Evolutionary conservation across 1,139 yeast species (phyloP), one percentile per base, ranked within the genome.

Genomic region (Suhomyces terraborum): DNA sequence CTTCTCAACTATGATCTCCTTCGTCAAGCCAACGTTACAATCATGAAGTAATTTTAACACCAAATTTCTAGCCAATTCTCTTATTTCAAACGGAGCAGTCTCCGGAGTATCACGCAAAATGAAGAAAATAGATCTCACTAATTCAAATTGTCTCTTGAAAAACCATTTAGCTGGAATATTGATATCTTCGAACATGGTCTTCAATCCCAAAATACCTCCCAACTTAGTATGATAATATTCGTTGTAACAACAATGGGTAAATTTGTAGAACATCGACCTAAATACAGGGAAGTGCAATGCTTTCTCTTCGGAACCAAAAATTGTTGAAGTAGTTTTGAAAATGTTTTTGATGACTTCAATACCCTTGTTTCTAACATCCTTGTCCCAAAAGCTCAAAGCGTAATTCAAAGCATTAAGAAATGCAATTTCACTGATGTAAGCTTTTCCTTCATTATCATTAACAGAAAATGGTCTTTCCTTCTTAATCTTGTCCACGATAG

Each of bases 171-270:
- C 69, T 1, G 96, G 87, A 34, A 88, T 77, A 1, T 70, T 75
- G 32, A 88, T 67, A 37, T 84, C 88, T 39, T 79, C 77, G 30
- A 88, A 75, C 67, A 93, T 69, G 1, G 89, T 79, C 50, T 80
- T 75, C 40, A 94, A 69, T 21, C 98, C 98, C 16, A 87, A 59
- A 29, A 93, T 82, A 22, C 98, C 98, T 8, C 98, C 98, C 16
- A 88, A 74, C 53, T 94, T 93, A 27, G 83, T 75, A 58, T 85
- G 87, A 61, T 87, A 91, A 35, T 80, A 84, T 59, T 88, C 96
- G 48, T 87, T 94, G 59, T 87, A 93, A 62, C 98, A 93, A 44
- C 88, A 79, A 58, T 93, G 98, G 35, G 95, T 82, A 52, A 93
- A 84, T 43, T 84, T 82, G 42, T 88, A 84, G 52, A 88, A 82